Conservation (phyloP, 306 rosid genomes). For the Macrotyloma uniflorum region DNA sequence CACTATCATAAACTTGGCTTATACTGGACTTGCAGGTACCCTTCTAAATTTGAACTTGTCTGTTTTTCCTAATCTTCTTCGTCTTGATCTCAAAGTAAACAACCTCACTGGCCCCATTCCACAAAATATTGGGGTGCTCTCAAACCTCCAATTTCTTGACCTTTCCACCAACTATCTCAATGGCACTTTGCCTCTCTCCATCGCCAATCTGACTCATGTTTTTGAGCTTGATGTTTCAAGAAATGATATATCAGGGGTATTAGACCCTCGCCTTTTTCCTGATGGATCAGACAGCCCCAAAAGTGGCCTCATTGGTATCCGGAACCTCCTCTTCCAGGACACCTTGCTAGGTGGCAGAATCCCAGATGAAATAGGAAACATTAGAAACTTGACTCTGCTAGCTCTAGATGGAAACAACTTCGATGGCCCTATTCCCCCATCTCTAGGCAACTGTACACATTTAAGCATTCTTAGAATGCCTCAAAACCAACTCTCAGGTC, state of each 20-base stretch:
- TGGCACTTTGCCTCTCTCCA: conserved; percentile 59
- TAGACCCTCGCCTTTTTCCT: conserved; percentile 57
- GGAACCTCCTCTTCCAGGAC: conserved; percentile 51
- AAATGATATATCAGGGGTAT: conserved; percentile 48
- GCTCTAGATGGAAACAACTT: conserved; percentile 51
- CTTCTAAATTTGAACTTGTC: conserved; percentile 55
- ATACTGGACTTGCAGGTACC: conserved; percentile 55
- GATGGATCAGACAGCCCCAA: conserved; percentile 29
- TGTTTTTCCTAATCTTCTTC: conserved; percentile 57
- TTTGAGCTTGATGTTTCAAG: conserved; percentile 61
- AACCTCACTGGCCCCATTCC: conserved; percentile 56
- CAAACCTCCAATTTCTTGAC: conserved; percentile 60
- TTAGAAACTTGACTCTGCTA: conserved; percentile 43
- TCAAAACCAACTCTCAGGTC: conserved; percentile 50
- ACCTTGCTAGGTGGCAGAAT: conserved; percentile 47
- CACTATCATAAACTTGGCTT: conserved; percentile 45
- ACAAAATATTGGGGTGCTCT: conserved; percentile 46
- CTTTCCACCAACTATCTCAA: conserved; percentile 54
- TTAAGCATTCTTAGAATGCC: conserved; percentile 44
- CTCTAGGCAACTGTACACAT: conserved; percentile 53
- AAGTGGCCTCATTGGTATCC: conserved; percentile 49
- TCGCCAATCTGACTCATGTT: conserved; percentile 57
- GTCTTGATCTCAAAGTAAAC: conserved; percentile 59
- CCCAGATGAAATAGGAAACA: conserved; percentile 62
- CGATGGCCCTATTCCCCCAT: conserved; percentile 53